phyloP scores from a whole-genome alignment of 1,284 basidiomycete genomes.

The Cutaneotrichosporon curvatum region DNA sequence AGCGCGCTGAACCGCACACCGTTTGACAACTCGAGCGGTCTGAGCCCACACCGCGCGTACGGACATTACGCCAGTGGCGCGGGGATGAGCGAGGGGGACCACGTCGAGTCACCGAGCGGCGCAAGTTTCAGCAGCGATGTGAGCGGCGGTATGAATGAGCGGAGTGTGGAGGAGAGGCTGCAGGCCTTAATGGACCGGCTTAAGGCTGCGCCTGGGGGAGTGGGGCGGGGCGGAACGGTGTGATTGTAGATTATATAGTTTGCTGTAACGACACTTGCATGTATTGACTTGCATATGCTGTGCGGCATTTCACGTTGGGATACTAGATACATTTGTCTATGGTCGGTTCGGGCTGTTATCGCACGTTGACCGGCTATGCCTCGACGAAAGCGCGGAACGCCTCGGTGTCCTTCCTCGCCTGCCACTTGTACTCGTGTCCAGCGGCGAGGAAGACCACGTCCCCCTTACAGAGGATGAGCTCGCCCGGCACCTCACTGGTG shows the following conservation, averaged over 20 bases:
- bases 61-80: too few relatives aligned
- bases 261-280: too few relatives aligned
- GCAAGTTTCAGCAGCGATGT: slow-evolving; percentile 23
- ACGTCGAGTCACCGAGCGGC: slow-evolving; percentile 18
- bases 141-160: slow-evolving; percentile 5
- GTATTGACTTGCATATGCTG: too few relatives aligned
- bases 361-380: slow-evolving; percentile 17
- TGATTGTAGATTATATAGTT: too few relatives aligned
- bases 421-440: slow-evolving; percentile 54
- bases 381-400: slow-evolving; percentile 71
- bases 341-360: too few relatives aligned
- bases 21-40: too few relatives aligned
- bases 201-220: slow-evolving; percentile 17
- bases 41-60: too few relatives aligned
- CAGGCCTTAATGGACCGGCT: slow-evolving; percentile 41
- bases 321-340: too few relatives aligned
- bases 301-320: too few relatives aligned
- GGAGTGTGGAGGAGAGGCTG: slow-evolving; percentile 36
- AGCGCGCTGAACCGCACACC: too few relatives aligned
- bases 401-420: slow-evolving; percentile 48
- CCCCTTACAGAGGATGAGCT: slow-evolving; percentile 56
- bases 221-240: not conserved
- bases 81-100: too few relatives aligned
- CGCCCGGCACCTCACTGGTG: slow-evolving; percentile 20
- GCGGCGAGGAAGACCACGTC: slow-evolving; percentile 83